Percentiles rank a stretch among this genome's conserved stretches.
phyloP scores from a whole-genome alignment of 2,329 filamentous ascomycete genomes.

The Colletotrichum chlorophyti region DNA sequence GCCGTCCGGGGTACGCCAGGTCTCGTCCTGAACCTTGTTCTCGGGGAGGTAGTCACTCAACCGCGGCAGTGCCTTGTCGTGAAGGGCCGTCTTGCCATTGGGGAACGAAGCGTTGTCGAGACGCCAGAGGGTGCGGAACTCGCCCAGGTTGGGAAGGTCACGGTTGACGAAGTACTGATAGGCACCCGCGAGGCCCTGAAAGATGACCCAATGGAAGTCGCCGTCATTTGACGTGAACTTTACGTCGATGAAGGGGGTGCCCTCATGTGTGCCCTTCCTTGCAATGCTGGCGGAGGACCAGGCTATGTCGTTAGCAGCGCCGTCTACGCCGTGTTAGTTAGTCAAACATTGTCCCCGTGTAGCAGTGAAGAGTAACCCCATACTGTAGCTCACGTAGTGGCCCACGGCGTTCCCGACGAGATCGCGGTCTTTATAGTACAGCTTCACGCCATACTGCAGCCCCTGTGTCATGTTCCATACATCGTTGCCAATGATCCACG shows the following conservation, averaged over 20 bases:
- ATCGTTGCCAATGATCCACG: constrained; percentile 40
- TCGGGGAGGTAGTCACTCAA: constrained; percentile 48
- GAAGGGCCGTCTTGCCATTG: constrained; percentile 50
- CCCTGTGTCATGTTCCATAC: constrained; percentile 38
- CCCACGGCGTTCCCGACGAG: constrained; percentile 38
- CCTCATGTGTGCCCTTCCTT: constrained; percentile 38
- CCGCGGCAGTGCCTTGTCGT: constrained; percentile 51
- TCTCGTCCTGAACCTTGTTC: constrained; percentile 61
- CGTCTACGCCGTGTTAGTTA: constrained; percentile 40
- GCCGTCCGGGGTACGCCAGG: constrained; percentile 47
- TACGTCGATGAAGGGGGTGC: constrained; percentile 53
- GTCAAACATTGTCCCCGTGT: not conserved
- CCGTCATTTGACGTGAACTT: constrained; percentile 53
- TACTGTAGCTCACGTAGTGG: constrained; percentile 41
- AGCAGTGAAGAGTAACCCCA: not conserved
- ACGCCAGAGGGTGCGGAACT: constrained; percentile 57
- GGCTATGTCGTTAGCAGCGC: constrained; percentile 51
- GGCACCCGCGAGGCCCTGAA: constrained; percentile 54
- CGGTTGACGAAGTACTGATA: constrained; percentile 62
- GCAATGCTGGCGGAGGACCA: constrained; percentile 54
- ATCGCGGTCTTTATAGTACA: constrained; percentile 38
- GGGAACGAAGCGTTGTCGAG: constrained; percentile 56
- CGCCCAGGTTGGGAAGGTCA: constrained; percentile 52
- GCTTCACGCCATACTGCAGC: constrained; percentile 33
- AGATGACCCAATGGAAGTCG: constrained; percentile 60